phyloP scores from a whole-genome alignment of 2,329 filamentous ascomycete genomes.

The Pezizomycotina sp. region DNA sequence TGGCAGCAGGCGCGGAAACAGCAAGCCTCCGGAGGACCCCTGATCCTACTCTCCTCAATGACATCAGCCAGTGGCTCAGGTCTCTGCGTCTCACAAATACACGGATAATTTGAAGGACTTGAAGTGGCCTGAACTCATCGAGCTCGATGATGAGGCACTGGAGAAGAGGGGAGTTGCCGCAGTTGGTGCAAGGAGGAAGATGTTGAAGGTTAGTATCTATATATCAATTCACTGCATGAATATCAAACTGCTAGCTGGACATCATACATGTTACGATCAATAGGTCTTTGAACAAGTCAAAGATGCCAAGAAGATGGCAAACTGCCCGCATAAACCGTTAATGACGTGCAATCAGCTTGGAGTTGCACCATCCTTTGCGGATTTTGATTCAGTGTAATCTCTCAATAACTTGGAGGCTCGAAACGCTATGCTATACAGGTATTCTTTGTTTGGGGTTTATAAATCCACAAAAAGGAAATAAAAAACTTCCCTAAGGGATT shows the following conservation, averaged over 20 bases:
- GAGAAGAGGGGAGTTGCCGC: slow-evolving; percentile 91
- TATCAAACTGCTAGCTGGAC: slow-evolving; percentile 26
- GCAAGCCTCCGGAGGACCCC: slow-evolving; percentile 97
- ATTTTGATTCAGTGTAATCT: too few relatives aligned
- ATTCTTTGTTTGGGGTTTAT: too few relatives aligned
- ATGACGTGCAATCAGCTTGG: too few relatives aligned
- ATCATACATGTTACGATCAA: slow-evolving; percentile 4
- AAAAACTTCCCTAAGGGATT: too few relatives aligned
- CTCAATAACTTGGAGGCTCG: too few relatives aligned
- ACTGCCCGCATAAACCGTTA: slow-evolving; percentile 33
- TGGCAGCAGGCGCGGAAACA: slow-evolving; percentile 80
- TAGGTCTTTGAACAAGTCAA: slow-evolving; percentile 89
- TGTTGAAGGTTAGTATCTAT: slow-evolving; percentile 61
- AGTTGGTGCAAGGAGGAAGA: slow-evolving; percentile 84
- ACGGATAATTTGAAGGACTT: slow-evolving; percentile 96
- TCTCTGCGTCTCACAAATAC: slow-evolving; percentile 91
- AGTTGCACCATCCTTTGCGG: too few relatives aligned
- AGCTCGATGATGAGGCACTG: slow-evolving; percentile 80
- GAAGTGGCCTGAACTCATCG: slow-evolving; percentile 85
- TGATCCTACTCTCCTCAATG: slow-evolving; percentile 72
- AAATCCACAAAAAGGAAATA: too few relatives aligned
- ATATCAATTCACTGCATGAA: slow-evolving; percentile 1
- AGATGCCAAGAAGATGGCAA: slow-evolving; percentile 60
- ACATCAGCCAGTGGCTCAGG: slow-evolving; percentile 90
- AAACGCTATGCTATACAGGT: too few relatives aligned